Conservation (phyloP, 1,139 yeast genomes). For the Protomyces inundatus region DNA sequence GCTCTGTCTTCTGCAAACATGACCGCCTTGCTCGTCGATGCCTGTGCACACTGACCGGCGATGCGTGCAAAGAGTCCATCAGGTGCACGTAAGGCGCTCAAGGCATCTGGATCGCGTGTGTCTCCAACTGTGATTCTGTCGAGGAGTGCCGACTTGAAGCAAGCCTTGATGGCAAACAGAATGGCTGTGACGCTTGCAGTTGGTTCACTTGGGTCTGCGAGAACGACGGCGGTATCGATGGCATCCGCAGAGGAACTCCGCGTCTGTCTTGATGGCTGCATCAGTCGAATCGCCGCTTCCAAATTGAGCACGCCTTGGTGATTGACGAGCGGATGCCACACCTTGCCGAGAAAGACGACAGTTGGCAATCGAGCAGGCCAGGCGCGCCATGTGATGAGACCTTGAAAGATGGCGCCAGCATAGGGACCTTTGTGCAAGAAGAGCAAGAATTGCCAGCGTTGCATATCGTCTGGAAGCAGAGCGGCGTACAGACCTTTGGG, state of each 20-base stretch:
- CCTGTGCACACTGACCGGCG: background rate
- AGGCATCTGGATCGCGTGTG: background rate
- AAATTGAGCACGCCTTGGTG: background rate
- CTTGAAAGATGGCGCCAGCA: background rate
- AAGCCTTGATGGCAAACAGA: background rate
- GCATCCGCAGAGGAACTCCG: too few relatives aligned
- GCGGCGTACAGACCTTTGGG: background rate
- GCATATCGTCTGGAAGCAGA: background rate
- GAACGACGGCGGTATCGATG: too few relatives aligned
- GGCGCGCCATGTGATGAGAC: background rate
- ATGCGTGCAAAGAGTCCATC: background rate
- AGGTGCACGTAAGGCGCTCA: background rate
- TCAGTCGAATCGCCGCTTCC: background rate
- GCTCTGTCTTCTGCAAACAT: background rate
- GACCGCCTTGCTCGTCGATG: background rate
- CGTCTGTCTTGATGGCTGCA: background rate
- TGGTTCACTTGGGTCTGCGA: too few relatives aligned
- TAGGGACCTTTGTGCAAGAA: background rate
- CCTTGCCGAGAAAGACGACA: background rate
- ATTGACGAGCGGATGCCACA: constrained; percentile 3
- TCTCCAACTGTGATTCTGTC: background rate
- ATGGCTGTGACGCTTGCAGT: background rate
- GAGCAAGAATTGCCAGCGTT: background rate
- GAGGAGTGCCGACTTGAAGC: background rate
- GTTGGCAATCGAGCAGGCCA: background rate